Conservation (phyloP, 1,139 yeast genomes). For the Candida tunisiensis region DNA sequence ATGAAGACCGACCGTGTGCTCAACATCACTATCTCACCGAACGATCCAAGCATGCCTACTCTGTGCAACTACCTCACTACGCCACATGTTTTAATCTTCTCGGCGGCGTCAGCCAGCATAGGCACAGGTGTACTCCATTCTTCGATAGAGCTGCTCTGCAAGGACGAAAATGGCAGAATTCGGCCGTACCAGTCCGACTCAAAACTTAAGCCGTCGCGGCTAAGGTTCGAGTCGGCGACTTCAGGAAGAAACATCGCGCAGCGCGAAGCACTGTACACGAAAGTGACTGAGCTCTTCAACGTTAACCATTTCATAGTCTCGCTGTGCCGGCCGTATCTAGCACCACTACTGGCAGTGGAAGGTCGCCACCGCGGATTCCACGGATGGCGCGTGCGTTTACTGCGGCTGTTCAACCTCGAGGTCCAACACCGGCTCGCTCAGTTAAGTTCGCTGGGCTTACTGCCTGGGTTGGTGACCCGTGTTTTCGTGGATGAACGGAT, state of each 20-base stretch:
- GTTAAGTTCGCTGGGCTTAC: conserved; percentile 59
- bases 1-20: conserved; percentile 60
- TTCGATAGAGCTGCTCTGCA: conserved; percentile 42
- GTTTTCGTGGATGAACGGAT: conserved; percentile 76
- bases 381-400: conserved; percentile 26
- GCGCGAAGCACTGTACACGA: conserved; percentile 57
- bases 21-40: conserved; percentile 70
- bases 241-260: conserved; percentile 15
- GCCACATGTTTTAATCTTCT: conserved; percentile 77
- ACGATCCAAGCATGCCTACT: conserved; percentile 34
- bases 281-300: conserved; percentile 81
- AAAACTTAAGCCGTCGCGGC: too few species aligned
- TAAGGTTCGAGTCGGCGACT: conserved; percentile 3
- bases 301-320: conserved; percentile 87
- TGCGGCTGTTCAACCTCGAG: conserved; percentile 39
- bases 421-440: conserved; percentile 72
- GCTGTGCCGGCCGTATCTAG: conserved; percentile 81
- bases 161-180: conserved; percentile 28
- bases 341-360: conserved; percentile 75
- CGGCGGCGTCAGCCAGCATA: conserved; percentile 57
- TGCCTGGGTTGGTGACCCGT: conserved; percentile 56
- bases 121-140: conserved; percentile 50
- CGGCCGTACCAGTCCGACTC: conserved; percentile 10
- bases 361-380: conserved; percentile 45
- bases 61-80: conserved; percentile 76